These are phyloP conservation scores for Metschnikowia colocasiae DNA, from an alignment of 805 yeast genomes.

Conservation along the genomic window DNA sequence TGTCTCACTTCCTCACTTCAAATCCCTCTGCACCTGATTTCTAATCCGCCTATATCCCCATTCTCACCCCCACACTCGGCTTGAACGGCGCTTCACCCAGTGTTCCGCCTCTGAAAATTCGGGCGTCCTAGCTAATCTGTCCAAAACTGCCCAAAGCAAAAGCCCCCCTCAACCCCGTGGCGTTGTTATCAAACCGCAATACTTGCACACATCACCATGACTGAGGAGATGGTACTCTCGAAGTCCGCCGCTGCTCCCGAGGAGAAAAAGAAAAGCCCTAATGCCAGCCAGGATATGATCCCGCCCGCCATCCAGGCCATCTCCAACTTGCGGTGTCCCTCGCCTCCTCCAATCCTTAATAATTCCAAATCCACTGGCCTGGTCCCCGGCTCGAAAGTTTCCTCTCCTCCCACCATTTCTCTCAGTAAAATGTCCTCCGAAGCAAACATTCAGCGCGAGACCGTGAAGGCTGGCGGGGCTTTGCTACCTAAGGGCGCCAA, in stretches of 20 bases:
- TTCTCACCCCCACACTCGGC: not conserved
- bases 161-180: not conserved
- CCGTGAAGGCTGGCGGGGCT: conserved; percentile 47
- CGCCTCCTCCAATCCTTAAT: conserved; percentile 65
- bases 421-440: not conserved
- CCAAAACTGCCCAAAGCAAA: not conserved
- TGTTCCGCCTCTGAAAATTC: not conserved
- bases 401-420: conserved; percentile 5
- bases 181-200: not conserved
- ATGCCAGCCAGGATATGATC: conserved; percentile 13
- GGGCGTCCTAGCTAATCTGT: not conserved
- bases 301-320: conserved; percentile 56
- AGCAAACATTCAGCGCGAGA: conserved; percentile 18
- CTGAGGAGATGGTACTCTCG: not conserved
- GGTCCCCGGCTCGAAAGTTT: conserved; percentile 6
- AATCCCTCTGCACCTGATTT: conserved; percentile 1
- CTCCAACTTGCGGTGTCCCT: conserved; percentile 60
- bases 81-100: not conserved
- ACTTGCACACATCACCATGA: not conserved
- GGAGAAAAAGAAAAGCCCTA: not conserved
- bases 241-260: not conserved
- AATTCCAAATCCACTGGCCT: conserved; percentile 16
- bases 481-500: conserved; percentile 25
- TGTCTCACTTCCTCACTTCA: conserved; percentile 5
- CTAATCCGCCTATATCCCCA: not conserved